These are phyloP conservation scores for Fusarium pseudonygamai DNA, from an alignment of 2,329 filamentous ascomycete genomes.

Conservation along the genomic window DNA sequence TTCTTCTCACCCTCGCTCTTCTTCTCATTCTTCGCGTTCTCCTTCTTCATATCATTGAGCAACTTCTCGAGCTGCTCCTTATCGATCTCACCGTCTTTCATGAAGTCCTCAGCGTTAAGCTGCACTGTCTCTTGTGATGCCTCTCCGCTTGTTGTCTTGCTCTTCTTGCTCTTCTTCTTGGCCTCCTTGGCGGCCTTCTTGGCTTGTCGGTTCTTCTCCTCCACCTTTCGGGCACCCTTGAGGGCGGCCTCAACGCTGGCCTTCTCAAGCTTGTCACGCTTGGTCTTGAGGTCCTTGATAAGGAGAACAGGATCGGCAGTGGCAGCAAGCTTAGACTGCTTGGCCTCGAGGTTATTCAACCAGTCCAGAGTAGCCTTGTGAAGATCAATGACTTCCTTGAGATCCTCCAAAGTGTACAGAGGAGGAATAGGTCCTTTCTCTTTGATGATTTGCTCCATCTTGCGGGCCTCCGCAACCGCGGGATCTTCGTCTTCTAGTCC, in stretches of 20 bases:
- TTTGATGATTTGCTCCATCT: constrained; percentile 56
- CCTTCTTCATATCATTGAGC: constrained; percentile 38
- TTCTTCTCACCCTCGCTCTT: constrained; percentile 37
- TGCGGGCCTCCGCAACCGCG: constrained; percentile 51
- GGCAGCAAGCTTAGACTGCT: constrained; percentile 74
- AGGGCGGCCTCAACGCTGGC: constrained; percentile 75
- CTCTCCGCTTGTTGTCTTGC: constrained; percentile 50
- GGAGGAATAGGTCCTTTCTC: constrained; percentile 67
- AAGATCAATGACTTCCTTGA: constrained; percentile 70
- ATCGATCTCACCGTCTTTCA: constrained; percentile 47
- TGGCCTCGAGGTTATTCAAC: constrained; percentile 76
- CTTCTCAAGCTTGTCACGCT: constrained; percentile 76
- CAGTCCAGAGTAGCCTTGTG: constrained; percentile 73
- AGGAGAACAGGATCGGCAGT: constrained; percentile 81
- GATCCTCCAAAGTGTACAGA: constrained; percentile 77
- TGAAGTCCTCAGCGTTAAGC: constrained; percentile 58
- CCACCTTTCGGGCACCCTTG: constrained; percentile 70
- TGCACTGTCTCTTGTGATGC: constrained; percentile 54
- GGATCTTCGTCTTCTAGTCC: constrained; percentile 79
- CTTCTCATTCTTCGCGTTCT: constrained; percentile 27
- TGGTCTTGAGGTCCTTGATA: constrained; percentile 74
- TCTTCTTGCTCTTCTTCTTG: constrained; percentile 55
- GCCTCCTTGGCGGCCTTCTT: constrained; percentile 56
- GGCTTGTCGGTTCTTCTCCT: constrained; percentile 57
- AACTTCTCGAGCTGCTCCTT: constrained; percentile 44